These are phyloP conservation scores for Fusarium lateritium DNA, from an alignment of 2,329 filamentous ascomycete genomes.

Conservation along the genomic window DNA sequence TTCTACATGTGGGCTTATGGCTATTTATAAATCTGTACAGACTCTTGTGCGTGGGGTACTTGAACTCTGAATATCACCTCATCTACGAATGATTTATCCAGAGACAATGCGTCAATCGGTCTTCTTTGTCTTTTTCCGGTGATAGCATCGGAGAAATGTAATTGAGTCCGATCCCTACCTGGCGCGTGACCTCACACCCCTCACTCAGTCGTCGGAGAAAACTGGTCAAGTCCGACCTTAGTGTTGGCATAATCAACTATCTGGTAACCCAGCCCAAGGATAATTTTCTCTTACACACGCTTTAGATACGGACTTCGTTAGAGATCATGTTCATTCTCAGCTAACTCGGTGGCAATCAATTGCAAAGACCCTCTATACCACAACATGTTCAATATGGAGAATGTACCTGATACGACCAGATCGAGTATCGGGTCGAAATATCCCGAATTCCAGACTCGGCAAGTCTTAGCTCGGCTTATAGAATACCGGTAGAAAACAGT, in stretches of 20 bases:
- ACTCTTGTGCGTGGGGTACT: not conserved
- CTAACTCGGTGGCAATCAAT: too few relatives aligned
- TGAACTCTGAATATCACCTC: not conserved
- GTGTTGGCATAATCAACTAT: not conserved
- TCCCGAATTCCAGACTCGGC: too few relatives aligned
- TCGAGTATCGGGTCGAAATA: too few relatives aligned
- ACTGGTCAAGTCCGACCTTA: not conserved
- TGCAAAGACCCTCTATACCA: too few relatives aligned
- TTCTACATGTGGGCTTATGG: not conserved
- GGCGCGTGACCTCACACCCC: not conserved
- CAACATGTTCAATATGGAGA: too few relatives aligned
- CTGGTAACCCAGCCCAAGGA: too few relatives aligned
- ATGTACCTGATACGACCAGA: too few relatives aligned
- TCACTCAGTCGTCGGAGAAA: constrained; percentile 1
- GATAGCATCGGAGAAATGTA: not conserved
- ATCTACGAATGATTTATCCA: not conserved
- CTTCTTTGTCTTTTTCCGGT: not conserved
- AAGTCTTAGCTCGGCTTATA: not conserved
- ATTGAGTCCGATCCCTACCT: not conserved
- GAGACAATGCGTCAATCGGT: not conserved
- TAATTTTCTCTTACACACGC: too few relatives aligned
- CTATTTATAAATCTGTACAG: not conserved
- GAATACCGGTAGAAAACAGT: too few relatives aligned
- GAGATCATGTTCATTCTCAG: too few relatives aligned
- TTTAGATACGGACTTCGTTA: too few relatives aligned